Evolutionary conservation across 805 yeast species (phyloP), one percentile per base, ranked within the genome.

Genomic region (Metschnikowia sp.): DNA sequence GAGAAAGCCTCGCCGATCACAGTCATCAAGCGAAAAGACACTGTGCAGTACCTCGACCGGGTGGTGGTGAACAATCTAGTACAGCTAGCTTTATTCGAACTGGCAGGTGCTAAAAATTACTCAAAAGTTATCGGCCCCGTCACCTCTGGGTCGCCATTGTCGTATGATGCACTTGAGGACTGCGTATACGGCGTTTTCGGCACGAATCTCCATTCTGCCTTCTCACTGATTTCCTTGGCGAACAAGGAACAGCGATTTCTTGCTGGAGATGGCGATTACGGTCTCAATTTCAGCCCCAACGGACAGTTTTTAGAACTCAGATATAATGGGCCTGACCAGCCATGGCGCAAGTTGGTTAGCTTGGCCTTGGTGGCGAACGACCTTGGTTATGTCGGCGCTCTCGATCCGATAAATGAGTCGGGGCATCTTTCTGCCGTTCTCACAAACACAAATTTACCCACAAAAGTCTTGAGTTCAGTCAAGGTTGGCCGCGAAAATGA

Each of bases 391-490:
- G 52, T 68, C n/a, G 45, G 44, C 0, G 40, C 40, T 3, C 13
- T 33, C 1, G 55, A 54, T 1, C 40, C 49, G 1, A 40, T 64
- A 26, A 65, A 65, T 48, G 47, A 56, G 34, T 53, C 45, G 32
- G 54, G 58, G 7, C 40, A 44, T 3, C 55, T 62, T 2, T 31
- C 50, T 3, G 34, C 37, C 8, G 47, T 50, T n/a, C 44, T 73
- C n/a, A 51, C 60, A 18, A 53, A 60, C 10, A 75, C 69, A 48
- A 77, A 74, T 45, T 45, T 81, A 1, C 91, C 91, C 3, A 65
- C 72, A n/a, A 78, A 67, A 48, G 55, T 58, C n/a, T 77, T 65
- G 50, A 57, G 57, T 47, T 64, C 63, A 56, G 53, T 69, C 19
- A 54, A 52, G 9, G 63, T 63, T 3, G 71, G 63, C 6, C 57